Evolutionary conservation across 2,329 filamentous ascomycete genomes (phyloP), one percentile per base, ranked within the genome.

Genomic region (Penicillium sp.): DNA sequence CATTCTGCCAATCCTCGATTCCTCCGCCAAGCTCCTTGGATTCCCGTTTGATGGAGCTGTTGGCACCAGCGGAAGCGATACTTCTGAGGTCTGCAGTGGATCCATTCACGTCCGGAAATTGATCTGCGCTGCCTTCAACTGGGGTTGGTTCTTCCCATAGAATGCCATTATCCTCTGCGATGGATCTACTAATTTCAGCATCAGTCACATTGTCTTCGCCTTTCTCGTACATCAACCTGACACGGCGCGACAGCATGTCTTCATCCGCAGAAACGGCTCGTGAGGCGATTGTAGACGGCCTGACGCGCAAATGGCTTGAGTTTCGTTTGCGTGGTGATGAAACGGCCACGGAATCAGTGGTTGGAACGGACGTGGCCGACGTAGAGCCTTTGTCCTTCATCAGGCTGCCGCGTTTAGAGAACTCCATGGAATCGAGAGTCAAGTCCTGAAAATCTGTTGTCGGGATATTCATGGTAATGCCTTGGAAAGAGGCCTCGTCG

Each of bases 1-100:
- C 71, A 66, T 86, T 79, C 59, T 82, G 77, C 84, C 84, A 87
- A 62, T 87, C 83, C 61, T 87, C 84, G 49, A 86, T 79, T 2
- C 84, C 84, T 7, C 84, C 84, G 21, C 84, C 83, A 30, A 81
- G 69, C 68, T 87, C 84, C 50, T 77, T 73, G 11, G 79, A 73
- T 60, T 85, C 80, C 61, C 79, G 76, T 50, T 74, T 70, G 56
- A 79, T 77, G 30, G 68, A 62, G 20, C 66, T 70, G 47, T 65
- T 63, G 62, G 68, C 65, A 20, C 65, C 65, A 28, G 61, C 57
- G 21, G 70, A 70, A 4, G 64, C 62, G 26, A 66, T 63, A n/a
- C 60, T 67, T 33, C 62, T 65, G 11, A 63, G 60, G n/a, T 69
- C 65, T 3, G 65, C 63, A 3, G 60, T 66, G 35, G 68, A 69